Base-by-base conservation (phyloP, 2,329 filamentous ascomycete genomes). In the Harringtonia aguacate region DNA sequence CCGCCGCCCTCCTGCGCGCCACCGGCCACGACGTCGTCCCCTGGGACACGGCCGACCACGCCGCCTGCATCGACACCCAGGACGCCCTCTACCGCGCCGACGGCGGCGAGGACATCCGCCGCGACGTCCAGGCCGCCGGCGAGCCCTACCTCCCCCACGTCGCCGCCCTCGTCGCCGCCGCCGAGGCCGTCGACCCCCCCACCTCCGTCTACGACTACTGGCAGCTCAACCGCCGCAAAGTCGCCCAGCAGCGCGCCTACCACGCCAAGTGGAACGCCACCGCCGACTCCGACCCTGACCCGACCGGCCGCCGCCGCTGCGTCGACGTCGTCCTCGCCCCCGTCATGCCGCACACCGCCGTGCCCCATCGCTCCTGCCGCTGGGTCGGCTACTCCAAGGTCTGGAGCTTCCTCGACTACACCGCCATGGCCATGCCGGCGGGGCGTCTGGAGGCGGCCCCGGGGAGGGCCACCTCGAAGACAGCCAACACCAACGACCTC, bases 181-280 rank as follows among this genome's bases (percentile, higher is more conserved):
- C n/a, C n/a, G n/a, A n/a, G n/a, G 72, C 73, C 41, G 63, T 66
- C 0, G 72, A 65, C 2, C 50, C 65, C 12, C 55, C 75, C 1
- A 74, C 81, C 14, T 78, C 74, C 0, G 75, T 81, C 0, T 81
- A 75, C 46, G 65, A 78, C 5, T 84, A 83, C 58, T 84, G 78
- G 79, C 77, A 81, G 51, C 64, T 84, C 8, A 82, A 81, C 58
- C 73, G 64, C 47, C 64, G 67, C 22, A 82, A 81, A 52, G 45
- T 65, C 22, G 62, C 60, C 1, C 61, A 67, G 21, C 74, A 79
- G 49, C 69, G 77, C 46, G 63, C 60, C 3, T 81, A 78, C 44
- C 63, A 80, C 1, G 67, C 77, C 39, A 73, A 77, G 46, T 83
- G 77, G 78, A 54, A 61, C 0, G 48, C 29, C 0, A 69, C 68